phyloP scores from a whole-genome alignment of 164 flowering plant genomes.

The Litsea cubeba region DNA sequence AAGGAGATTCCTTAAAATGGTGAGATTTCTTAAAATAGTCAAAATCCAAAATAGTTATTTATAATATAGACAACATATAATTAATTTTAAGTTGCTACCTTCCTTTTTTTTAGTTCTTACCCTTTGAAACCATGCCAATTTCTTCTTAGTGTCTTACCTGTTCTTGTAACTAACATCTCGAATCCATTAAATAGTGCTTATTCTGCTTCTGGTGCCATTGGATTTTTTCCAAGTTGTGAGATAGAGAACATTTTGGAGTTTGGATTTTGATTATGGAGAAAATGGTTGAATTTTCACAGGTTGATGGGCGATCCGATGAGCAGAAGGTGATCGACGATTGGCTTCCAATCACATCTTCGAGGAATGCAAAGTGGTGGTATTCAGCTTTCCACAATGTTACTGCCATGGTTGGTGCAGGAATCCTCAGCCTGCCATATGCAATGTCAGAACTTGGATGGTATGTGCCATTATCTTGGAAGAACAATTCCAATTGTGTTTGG shows the following conservation, averaged over 20 bases:
- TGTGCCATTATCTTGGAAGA: not conserved
- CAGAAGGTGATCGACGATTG: constrained; percentile 41
- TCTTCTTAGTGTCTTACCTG: no score
- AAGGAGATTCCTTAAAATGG: not conserved
- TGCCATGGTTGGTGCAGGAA: constrained; percentile 72
- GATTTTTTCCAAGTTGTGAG: not conserved
- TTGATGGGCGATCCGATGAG: constrained; percentile 2
- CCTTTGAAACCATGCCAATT: not conserved
- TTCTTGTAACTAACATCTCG: not conserved
- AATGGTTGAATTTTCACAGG: not conserved
- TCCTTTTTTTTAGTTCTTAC: not conserved
- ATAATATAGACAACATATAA: no score
- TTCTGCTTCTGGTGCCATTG: not conserved
- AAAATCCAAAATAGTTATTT: not conserved
- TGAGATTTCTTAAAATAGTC: not conserved
- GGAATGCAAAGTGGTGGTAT: constrained; percentile 59
- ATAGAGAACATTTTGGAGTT: not conserved
- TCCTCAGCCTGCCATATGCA: constrained; percentile 56
- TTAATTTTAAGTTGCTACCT: not conserved
- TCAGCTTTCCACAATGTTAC: constrained; percentile 69
- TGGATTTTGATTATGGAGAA: not conserved
- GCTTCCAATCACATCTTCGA: constrained; percentile 53
- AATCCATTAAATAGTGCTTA: not conserved
- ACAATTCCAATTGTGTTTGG: no score
- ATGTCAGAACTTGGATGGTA: constrained; percentile 68